Base-by-base conservation (phyloP, 768 basidiomycete species). In the Tremella fuciformis region DNA sequence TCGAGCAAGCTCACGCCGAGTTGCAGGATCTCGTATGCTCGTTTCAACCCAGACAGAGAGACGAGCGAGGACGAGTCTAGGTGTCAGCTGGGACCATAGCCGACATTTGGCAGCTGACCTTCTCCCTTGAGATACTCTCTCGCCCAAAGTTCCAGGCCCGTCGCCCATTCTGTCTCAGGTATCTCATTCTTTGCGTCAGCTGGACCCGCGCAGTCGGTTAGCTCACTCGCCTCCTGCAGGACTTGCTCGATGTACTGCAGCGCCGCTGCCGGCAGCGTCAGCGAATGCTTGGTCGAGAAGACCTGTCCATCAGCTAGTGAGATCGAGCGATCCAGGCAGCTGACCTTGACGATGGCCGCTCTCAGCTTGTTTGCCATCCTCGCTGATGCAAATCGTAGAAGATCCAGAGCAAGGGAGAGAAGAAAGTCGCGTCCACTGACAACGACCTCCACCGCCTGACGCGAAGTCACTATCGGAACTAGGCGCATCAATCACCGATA, bases 121-220 rank as follows among this genome's bases (percentile, higher is more conserved):
- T 76, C 75, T 19, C 73, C 75, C 51, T 71, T 71, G 22, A 76
- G 65, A 58, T 76, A 76, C 53, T 76, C 75, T 55, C 63, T 70
- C 13, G 75, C 73, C 69, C 74, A 75, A 21, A 73, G 65, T 42
- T 76, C 75, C 29, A 76, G 50, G 8, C 70, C 75, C 4, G 55
- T 60, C 6, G 60, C 41, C 75, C 73, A 75, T 59, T 75, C 75
- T 51, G 69, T 67, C 48, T 70, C 60, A 8, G 69, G 69, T 8
- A 74, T 71, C 25, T 74, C 72, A 53, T 74, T 74, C 72, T 74
- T 2, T 9, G 7, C 7, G 7, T 22, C 7, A 50, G 49, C 26
- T n/a, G 49, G 49, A 50, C 49, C 9, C 8, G 8, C 8, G 4
- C n/a, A 8, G 22, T 16, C 41, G 18, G 42, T 22, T 40, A 46